Base-by-base conservation (phyloP, 352 stramenopile species). In the Phytophthora litchii region DNA sequence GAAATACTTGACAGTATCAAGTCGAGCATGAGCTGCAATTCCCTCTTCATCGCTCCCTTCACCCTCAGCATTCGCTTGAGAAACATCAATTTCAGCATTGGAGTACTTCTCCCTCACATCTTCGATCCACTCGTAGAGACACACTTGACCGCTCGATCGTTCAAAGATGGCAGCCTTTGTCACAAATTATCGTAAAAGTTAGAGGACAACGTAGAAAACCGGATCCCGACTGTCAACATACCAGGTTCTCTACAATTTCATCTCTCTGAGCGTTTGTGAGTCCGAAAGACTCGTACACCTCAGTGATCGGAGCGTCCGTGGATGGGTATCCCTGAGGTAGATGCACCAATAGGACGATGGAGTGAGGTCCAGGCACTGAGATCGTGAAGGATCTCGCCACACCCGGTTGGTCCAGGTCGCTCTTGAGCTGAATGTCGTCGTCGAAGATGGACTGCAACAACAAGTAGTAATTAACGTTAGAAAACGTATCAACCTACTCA, bases 51-150 rank as follows among this genome's bases (percentile, higher is more conserved):
- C 48, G 29, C 32, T 71, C 17, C 32, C 47, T 31, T 52, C 35
- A 45, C 6, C 37, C 37, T 56, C 52, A 29, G 14, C 59, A 14
- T 69, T 37, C 8, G 48, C 19, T 50, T 61, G 27, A 11, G 62
- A 31, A 14, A 53, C 38, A 48, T 76, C 63, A 20, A 77, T 52
- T 41, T 84, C 74, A 48, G 60, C 76, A 45, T 75, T 78, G 8
- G 61, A 68, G 48, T 89, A 92, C 41, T 75, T 81, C 41, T 95
- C 86, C 12, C 83, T 83, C 19, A 92, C 83, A 60, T 80, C 76
- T 61, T 92, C 86, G 35, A 93, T 87, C 86, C 86, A 95, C 60
- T 95, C 83, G 54, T 95, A 95, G 0, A 95, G 72, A 68, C 86
- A 95, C 34, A 91, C 83, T 59, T 93, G 83, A 9, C 82, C 80